These are phyloP conservation scores for Peniophora sp. DNA, from an alignment of 1,284 basidiomycete species.

Conservation along the genomic window DNA sequence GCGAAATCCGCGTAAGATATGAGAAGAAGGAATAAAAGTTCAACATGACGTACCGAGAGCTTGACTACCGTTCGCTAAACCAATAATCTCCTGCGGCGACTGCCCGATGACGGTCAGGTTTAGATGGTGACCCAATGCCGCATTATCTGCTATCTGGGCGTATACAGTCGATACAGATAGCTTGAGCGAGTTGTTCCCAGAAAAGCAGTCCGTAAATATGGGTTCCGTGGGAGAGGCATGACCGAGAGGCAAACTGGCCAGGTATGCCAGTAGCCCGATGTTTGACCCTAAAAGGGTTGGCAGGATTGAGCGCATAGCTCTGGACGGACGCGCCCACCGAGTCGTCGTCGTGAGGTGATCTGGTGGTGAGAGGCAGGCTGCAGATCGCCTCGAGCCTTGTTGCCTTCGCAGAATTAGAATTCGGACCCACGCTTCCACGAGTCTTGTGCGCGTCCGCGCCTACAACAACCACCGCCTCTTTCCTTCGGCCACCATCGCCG, in stretches of 20 bases:
- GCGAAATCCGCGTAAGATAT: constrained; percentile 8
- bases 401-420: no score
- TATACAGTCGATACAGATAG: constrained; percentile 67
- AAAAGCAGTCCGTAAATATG: constrained; percentile 46
- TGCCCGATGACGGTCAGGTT: constrained; percentile 62
- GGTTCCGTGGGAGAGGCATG: constrained; percentile 23
- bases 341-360: no score
- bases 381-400: no score
- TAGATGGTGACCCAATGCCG: constrained; percentile 35
- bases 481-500: no score
- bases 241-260: constrained; percentile 1
- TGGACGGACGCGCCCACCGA: no score
- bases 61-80: constrained; percentile 48
- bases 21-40: constrained; percentile 5
- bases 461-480: no score
- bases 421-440: no score
- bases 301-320: no score
- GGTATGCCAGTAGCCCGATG: not conserved
- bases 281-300: no score
- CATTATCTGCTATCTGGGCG: constrained; percentile 56
- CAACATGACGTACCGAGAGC: constrained; percentile 49
- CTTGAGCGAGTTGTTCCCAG: constrained; percentile 43
- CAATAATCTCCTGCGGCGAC: constrained; percentile 49
- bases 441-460: no score
- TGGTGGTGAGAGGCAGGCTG: no score